Base-by-base conservation (phyloP, 75 land plant species). In the Pseudotsuga menziesii region DNA sequence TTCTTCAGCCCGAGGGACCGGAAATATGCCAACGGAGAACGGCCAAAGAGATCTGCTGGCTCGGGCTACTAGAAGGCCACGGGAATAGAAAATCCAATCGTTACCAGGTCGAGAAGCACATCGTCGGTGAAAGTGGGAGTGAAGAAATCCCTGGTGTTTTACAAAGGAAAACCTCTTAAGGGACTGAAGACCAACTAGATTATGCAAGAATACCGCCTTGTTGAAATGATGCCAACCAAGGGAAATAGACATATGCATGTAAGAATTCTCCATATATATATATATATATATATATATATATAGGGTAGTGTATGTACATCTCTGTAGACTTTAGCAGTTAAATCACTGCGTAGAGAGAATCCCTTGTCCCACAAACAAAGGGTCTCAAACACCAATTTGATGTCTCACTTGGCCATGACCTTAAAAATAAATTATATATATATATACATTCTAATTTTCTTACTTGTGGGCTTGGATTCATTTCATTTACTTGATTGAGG, bases 51-150 rank as follows among this genome's bases (percentile, higher is more conserved):
- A 17, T 79, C 79, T 1, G 77, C 85, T 3, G 72, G 56, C 4
- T 73, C 85, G 3, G 85, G 85, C 5, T 84, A 80, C 79, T 84
- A 84, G 85, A 84, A 84, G 75, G 85, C 85, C 52, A 84, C 85
- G 5, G 85, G 85, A 23, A 84, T 62, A 5, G 85, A 84, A 16
- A 82, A 77, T 57, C 77, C 85, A 1, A 73, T 79, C 22, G 48
- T 76, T 15, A 4, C 25, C 13, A 17, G 55, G 20, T 25, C 36
- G 5, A 29, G 69, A 20, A 69, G 16, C 39, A 48, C 54, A 2
- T 11, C 54, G 54, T 78, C 27, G 14, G 32, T 72, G 15, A 36
- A 25, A 41, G 75, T 82, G 25, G 85, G 85, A 17, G 72, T 84
- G 75, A 82, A 80, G 61, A 84, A 84, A 77, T 36, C 81, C 13